Base-by-base conservation (phyloP, 441 rosid species). In the Adansonia grandidieri region DNA sequence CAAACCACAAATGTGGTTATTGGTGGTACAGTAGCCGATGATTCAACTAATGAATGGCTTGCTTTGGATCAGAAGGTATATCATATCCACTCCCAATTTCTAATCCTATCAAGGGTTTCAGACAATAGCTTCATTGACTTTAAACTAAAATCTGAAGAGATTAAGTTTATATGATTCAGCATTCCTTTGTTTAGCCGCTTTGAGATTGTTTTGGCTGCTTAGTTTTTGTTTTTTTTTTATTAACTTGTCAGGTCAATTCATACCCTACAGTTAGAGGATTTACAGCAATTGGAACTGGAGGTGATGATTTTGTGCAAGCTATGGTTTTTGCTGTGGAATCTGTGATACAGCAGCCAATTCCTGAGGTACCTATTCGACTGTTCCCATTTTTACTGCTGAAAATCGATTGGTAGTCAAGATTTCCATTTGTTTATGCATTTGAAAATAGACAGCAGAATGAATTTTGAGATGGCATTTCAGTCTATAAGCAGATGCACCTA, bases 251-350 rank as follows among this genome's bases (percentile, higher is more conserved):
- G 98, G 99, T 95, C 56, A 95, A 95, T 76, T 86, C 95, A 7
- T 95, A 95, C 85, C 98, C 98, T 4, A 92, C 97, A 0, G 98
- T 89, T 68, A 90, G 98, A 86, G 99, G 98, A 71, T 95, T 95
- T 87, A 95, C 95, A 0, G 97, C 98, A 6, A 95, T 95, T 80
- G 99, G 97, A 80, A 95, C 97, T 42, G 98, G 99, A 66, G 99
- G 98, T 53, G 95, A 95, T 65, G 98, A 95, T 85, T 95, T 95
- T 85, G 97, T 93, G 80, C 99, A 93, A 77, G 88, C 99, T 54
- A 93, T 96, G 99, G 90, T 96, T 79, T 89, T 96, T 85, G 99
- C 99, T 0, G 97, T 96, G 72, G 99, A 96, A 83, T 96, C 98
- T 81, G 99, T 93, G 57, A 90, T 92, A 84, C 92, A 89, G 78